Evolutionary conservation across 139 green algal species (phyloP).

Genomic region (Parachlorella kessleri): DNA sequence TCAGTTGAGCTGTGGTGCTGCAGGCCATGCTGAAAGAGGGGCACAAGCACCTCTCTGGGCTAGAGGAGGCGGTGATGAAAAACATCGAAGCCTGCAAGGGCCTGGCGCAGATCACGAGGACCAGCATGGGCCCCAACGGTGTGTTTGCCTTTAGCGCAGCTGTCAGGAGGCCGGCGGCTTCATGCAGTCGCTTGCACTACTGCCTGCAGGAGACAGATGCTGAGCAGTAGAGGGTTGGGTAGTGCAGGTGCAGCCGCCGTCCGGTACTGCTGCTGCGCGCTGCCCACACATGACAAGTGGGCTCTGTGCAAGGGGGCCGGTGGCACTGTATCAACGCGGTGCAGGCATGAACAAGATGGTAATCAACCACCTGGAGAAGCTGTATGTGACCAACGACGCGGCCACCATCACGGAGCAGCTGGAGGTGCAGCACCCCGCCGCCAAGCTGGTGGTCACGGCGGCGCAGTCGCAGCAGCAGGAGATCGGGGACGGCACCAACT

Average conservation of each 20-base stretch:
- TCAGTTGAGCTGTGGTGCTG: too few relatives aligned
- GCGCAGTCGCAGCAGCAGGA: conserved; percentile 94
- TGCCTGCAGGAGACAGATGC: too few relatives aligned
- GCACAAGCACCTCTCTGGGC: conserved; percentile 92
- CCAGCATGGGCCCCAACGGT: conserved; percentile 96
- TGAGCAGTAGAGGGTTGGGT: too few relatives aligned
- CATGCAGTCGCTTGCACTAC: too few relatives aligned
- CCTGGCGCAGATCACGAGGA: conserved; percentile 92
- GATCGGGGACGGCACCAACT: conserved; percentile 97
- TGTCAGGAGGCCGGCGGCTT: too few relatives aligned
- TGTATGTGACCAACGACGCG: conserved; percentile 98
- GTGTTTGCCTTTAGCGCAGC: too few relatives aligned
- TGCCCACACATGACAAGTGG: neutral
- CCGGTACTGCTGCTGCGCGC: too few relatives aligned
- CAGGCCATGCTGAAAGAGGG: conserved; percentile 98
- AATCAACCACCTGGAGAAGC: conserved; percentile 99
- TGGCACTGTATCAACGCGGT: neutral
- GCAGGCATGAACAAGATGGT: conserved; percentile 99
- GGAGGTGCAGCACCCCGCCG: conserved; percentile 97
- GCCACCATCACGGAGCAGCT: conserved; percentile 91
- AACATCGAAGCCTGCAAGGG: conserved; percentile 98
- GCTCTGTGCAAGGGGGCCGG: too few relatives aligned
- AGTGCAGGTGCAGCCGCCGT: too few relatives aligned
- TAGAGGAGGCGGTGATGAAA: conserved; percentile 97
- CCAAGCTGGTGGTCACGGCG: conserved; percentile 94